Percentiles rank a stretch among this genome's conserved stretches.
phyloP scores from a whole-genome alignment of 768 basidiomycete species.

The Pisolithus tinctorius region DNA sequence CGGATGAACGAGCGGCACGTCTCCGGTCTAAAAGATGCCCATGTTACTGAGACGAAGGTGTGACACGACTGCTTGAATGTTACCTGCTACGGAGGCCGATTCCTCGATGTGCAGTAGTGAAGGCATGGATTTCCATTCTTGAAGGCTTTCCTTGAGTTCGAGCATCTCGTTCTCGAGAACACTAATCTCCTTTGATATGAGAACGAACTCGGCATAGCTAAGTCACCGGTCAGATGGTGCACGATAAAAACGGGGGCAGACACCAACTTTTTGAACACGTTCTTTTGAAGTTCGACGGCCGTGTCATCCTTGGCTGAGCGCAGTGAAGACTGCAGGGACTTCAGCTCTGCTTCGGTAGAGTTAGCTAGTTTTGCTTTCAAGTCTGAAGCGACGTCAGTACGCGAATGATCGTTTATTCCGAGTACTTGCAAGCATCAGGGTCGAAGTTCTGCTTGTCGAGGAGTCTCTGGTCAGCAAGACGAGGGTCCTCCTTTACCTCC shows the following conservation, averaged over 20 bases:
- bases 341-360: constrained; percentile 78
- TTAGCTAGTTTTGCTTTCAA: constrained; percentile 85
- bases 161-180: constrained; percentile 97
- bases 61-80: constrained; percentile 8
- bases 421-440: constrained; percentile 74
- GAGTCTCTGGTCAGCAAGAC: constrained; percentile 47
- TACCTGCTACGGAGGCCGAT: constrained; percentile 57
- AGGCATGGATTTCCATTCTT: constrained; percentile 96
- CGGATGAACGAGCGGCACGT: constrained; percentile 74
- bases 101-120: constrained; percentile 88
- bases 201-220: constrained; percentile 95
- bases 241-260: not conserved
- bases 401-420: not conserved
- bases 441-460: constrained; percentile 81
- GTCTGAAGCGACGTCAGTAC: constrained; percentile 33
- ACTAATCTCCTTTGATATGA: constrained; percentile 95
- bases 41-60: constrained; percentile 33
- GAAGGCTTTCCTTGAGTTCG: constrained; percentile 88
- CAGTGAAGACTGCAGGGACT: constrained; percentile 69
- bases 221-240: constrained; percentile 5
- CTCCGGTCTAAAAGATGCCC: constrained; percentile 37
- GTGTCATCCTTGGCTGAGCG: constrained; percentile 65
- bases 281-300: constrained; percentile 76
- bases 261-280: constrained; percentile 83
- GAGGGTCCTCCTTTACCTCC: constrained; percentile 49